Conservation (phyloP, 148 eudicot genomes). For the Euryodendron excelsum region DNA sequence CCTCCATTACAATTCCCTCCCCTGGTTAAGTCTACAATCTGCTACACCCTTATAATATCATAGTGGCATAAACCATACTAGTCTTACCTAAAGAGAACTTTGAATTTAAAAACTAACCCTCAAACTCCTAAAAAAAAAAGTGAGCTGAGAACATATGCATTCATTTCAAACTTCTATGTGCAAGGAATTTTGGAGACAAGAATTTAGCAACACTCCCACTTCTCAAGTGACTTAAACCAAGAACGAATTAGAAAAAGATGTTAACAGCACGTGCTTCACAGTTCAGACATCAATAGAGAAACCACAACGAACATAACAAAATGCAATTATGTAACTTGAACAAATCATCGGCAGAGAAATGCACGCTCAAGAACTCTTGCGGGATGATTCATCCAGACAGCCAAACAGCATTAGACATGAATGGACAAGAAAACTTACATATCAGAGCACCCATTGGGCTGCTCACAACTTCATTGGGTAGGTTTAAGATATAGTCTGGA, state of each 20-base stretch:
- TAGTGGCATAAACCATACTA: too few species aligned
- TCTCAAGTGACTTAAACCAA: not conserved
- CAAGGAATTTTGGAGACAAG: too few species aligned
- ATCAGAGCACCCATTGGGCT: conserved; percentile 89
- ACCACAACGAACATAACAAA: not conserved
- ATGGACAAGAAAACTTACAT: conserved; percentile 49
- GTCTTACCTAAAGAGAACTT: too few species aligned
- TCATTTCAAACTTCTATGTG: not conserved
- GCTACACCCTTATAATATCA: too few species aligned
- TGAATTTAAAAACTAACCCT: too few species aligned
- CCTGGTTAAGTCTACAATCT: too few species aligned
- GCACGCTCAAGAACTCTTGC: not conserved
- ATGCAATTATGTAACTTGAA: not conserved
- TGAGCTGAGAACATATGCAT: not conserved
- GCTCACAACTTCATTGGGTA: conserved; percentile 87
- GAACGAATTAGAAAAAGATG: not conserved
- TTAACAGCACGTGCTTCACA: not conserved
- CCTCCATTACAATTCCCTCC: not conserved
- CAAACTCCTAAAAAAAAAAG: not conserved
- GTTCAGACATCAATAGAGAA: not conserved
- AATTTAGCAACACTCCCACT: not conserved
- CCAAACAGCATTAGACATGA: not conserved
- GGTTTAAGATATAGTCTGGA: conserved; percentile 86
- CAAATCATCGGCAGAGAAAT: not conserved
- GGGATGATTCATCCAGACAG: not conserved